These are phyloP conservation scores for Botrytis sinoallii DNA, from an alignment of 2,329 filamentous ascomycete genomes.

Conservation along the genomic window DNA sequence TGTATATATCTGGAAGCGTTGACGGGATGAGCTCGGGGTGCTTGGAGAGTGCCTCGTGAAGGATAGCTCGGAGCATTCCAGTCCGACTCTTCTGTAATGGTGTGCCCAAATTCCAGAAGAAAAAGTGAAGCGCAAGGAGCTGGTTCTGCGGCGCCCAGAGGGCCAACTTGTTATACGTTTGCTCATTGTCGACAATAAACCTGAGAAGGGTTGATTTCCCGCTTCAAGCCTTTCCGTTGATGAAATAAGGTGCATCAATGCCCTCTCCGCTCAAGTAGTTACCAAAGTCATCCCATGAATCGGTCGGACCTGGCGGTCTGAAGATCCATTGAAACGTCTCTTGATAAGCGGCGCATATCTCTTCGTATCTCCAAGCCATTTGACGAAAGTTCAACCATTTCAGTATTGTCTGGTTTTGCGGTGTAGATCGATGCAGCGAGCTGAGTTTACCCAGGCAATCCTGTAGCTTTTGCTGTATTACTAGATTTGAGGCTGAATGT, in stretches of 20 bases:
- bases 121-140: not conserved
- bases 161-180: not conserved
- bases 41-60: not conserved
- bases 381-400: not conserved
- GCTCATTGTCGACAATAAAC: not conserved
- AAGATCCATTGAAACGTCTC: not conserved
- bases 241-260: not conserved
- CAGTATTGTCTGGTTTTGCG: not conserved
- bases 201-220: not conserved
- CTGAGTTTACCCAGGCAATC: not conserved
- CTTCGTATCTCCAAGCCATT: not conserved
- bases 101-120: not conserved
- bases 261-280: not conserved
- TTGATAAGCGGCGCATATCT: not conserved
- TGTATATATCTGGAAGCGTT: not conserved
- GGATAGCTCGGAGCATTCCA: not conserved
- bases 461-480: not conserved
- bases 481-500: not conserved
- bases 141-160: not conserved
- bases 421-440: not conserved
- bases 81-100: not conserved
- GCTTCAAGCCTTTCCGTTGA: not conserved
- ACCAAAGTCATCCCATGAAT: not conserved
- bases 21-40: not conserved
- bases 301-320: not conserved